Evolutionary conservation across 345 rosid genomes (phyloP).

Genomic region (Viola odorata): DNA sequence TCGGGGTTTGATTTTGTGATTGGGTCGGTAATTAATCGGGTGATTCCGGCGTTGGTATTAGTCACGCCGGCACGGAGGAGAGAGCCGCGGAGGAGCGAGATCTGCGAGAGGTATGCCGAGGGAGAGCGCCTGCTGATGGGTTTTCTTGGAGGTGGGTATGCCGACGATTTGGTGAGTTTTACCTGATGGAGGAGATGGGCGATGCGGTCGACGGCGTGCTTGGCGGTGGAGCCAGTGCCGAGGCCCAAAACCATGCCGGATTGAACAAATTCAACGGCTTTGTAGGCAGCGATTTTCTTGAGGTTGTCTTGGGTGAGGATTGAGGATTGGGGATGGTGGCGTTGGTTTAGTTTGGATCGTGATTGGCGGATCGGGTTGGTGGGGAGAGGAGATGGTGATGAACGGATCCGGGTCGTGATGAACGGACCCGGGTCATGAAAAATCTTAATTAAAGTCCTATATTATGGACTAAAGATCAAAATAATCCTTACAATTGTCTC

Average conservation of each 20-base stretch:
- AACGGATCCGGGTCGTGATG: no score
- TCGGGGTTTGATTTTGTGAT: no score
- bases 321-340: constrained; percentile 21
- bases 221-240: constrained; percentile 93
- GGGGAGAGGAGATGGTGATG: no score
- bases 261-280: constrained; percentile 74
- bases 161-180: constrained; percentile 61
- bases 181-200: constrained; percentile 72
- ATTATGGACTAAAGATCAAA: no score
- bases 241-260: constrained; percentile 98
- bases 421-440: no score
- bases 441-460: no score
- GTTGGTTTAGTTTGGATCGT: no score
- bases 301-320: constrained; percentile 62
- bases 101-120: not conserved
- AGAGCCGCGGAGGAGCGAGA: constrained; percentile 10
- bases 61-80: not conserved
- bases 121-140: no score
- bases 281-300: constrained; percentile 69
- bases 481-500: no score
- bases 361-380: no score
- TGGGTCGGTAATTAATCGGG: not conserved
- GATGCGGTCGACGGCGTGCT: constrained; percentile 83
- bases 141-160: constrained; percentile 33
- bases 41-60: not conserved